These are phyloP conservation scores for Umbelopsis sp. DNA, from an alignment of 192 early-diverging fungal genomes.

Conservation along the genomic window DNA sequence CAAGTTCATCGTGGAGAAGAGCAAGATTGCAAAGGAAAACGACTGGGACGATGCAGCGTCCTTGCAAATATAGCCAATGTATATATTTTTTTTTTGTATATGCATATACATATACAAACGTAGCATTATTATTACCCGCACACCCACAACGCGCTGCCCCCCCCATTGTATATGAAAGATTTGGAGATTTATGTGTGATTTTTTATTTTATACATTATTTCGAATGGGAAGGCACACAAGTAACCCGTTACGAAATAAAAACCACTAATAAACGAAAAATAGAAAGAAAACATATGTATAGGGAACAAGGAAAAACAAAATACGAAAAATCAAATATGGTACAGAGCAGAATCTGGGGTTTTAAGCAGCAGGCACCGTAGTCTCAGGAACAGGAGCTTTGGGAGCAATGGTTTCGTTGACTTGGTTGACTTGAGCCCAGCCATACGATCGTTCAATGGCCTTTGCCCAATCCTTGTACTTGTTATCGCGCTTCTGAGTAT, in stretches of 20 bases:
- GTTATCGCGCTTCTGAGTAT: conserved; percentile 54
- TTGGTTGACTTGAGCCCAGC: conserved; percentile 49
- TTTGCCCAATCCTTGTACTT: conserved; percentile 72
- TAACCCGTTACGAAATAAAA: neutral
- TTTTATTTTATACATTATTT: conserved; percentile 21
- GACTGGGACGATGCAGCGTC: conserved; percentile 32
- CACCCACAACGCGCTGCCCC: too few species aligned
- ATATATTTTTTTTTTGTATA: neutral
- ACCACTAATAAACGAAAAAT: neutral
- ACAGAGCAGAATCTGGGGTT: neutral
- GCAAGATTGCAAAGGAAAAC: conserved; percentile 56
- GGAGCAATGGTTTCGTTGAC: neutral
- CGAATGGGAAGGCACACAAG: neutral
- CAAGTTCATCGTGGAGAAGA: conserved; percentile 59
- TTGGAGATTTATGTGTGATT: neutral
- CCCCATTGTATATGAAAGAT: too few species aligned
- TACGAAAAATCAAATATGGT: neutral
- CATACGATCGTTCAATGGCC: conserved; percentile 71
- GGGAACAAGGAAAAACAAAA: neutral
- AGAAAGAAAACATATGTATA: conserved; percentile 7
- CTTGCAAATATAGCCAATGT: neutral
- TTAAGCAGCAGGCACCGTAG: conserved; percentile 3
- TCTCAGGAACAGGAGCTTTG: neutral
- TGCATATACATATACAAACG: neutral
- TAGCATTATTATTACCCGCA: too few species aligned